Evolutionary conservation across 371 early-diverging fungal species (phyloP).

Genomic region (Apophysomyces sp.): DNA sequence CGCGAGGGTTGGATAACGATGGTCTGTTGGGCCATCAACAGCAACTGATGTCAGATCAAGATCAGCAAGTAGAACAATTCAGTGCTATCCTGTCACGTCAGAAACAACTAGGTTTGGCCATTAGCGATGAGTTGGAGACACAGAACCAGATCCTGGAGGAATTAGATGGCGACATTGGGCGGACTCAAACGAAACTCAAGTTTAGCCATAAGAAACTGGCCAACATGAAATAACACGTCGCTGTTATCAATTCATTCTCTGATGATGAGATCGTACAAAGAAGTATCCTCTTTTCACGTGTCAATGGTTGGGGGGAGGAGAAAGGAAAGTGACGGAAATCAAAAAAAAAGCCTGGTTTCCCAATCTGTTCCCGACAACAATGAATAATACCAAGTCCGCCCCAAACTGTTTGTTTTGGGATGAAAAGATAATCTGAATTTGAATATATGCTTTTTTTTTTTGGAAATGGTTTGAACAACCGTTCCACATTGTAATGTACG

Average conservation of each 20-base stretch:
- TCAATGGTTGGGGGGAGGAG: too few relatives aligned
- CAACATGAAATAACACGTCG: slow-evolving; percentile 56
- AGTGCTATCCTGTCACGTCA: slow-evolving; percentile 78
- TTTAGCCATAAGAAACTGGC: slow-evolving; percentile 77
- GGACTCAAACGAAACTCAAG: slow-evolving; percentile 74
- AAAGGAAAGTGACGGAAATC: too few relatives aligned
- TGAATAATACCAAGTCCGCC: too few relatives aligned
- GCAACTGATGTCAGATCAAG: slow-evolving; percentile 81
- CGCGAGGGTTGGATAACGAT: slow-evolving; percentile 73
- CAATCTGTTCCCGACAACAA: too few relatives aligned
- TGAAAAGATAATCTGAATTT: too few relatives aligned
- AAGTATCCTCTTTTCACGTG: too few relatives aligned
- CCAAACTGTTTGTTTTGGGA: too few relatives aligned
- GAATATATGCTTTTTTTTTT: too few relatives aligned
- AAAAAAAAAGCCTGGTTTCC: too few relatives aligned
- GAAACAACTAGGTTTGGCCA: slow-evolving; percentile 80
- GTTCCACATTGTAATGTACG: too few relatives aligned
- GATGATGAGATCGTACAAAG: too few relatives aligned
- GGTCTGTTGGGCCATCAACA: slow-evolving; percentile 78
- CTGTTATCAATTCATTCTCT: background rate
- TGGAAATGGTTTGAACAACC: too few relatives aligned
- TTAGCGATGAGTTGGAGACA: slow-evolving; percentile 85
- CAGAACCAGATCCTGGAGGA: slow-evolving; percentile 89
- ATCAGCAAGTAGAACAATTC: slow-evolving; percentile 75
- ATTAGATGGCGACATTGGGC: slow-evolving; percentile 71